phyloP scores from a whole-genome alignment of 192 early-diverging fungal genomes.

The Paraglomus occultum region DNA sequence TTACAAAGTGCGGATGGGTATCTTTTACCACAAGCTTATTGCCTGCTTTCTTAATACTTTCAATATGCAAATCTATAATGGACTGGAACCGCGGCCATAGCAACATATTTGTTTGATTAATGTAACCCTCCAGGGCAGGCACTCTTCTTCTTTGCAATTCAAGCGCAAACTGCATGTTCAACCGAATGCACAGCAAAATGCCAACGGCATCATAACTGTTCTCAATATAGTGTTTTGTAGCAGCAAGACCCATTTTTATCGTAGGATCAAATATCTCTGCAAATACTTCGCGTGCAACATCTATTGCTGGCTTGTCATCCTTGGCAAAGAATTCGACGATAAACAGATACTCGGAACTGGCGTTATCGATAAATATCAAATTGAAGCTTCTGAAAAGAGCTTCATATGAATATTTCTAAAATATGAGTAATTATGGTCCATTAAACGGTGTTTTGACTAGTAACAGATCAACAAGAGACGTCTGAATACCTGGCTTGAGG shows the following conservation, averaged over 20 bases:
- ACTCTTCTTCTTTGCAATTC: conserved; percentile 80
- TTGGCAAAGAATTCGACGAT: conserved; percentile 86
- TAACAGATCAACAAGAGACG: neutral
- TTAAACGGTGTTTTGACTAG: neutral
- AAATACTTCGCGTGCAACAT: conserved; percentile 70
- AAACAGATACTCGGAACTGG: conserved; percentile 93
- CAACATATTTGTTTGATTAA: conserved; percentile 89
- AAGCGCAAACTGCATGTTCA: conserved; percentile 77
- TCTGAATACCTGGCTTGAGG: conserved; percentile 58
- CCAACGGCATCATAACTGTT: conserved; percentile 84
- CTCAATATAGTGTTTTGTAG: conserved; percentile 73
- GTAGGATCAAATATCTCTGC: conserved; percentile 88
- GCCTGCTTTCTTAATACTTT: conserved; percentile 78
- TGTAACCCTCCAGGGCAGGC: conserved; percentile 82
- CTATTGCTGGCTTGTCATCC: conserved; percentile 59
- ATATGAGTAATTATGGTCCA: neutral
- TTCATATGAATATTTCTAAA: conserved; percentile 82
- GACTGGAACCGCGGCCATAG: conserved; percentile 87
- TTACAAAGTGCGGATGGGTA: conserved; percentile 79
- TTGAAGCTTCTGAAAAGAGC: conserved; percentile 89
- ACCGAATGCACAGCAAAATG: conserved; percentile 84
- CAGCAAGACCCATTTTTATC: conserved; percentile 63
- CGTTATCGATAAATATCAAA: conserved; percentile 90
- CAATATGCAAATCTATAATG: conserved; percentile 88
- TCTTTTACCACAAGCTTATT: conserved; percentile 69